Conservation (phyloP, 345 rosid species). For the Brassica cretica region DNA sequence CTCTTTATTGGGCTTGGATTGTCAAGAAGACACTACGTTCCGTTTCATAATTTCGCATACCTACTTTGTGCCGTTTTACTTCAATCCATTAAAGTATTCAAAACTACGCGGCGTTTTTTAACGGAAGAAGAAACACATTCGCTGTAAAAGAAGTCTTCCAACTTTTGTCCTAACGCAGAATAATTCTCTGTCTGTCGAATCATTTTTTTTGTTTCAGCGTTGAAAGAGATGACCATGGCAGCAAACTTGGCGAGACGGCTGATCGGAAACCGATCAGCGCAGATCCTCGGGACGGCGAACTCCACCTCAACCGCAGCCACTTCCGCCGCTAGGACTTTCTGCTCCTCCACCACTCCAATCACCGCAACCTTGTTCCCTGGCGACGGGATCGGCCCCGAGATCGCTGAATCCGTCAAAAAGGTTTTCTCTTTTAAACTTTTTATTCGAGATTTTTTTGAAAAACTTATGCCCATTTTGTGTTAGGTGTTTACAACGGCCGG, state of each 20-base stretch:
- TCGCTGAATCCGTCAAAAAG: conserved; percentile 93
- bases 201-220: conserved; percentile 6
- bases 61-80: conserved; percentile 8
- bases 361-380: conserved; percentile 96
- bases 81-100: not conserved
- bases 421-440: conserved; percentile 29
- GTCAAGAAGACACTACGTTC: not conserved
- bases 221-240: conserved; percentile 42
- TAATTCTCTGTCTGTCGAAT: conserved; percentile 2
- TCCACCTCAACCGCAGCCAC: conserved; percentile 29
- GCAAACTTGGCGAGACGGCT: conserved; percentile 34
- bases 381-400: conserved; percentile 99
- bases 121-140: conserved; percentile 2
- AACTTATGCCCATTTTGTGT: not conserved
- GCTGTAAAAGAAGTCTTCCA: not conserved
- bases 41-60: not conserved
- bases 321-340: conserved; percentile 55
- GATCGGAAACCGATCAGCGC: conserved; percentile 38
- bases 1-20: conserved; percentile 9
- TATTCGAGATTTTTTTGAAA: not conserved
- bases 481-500: conserved; percentile 77
- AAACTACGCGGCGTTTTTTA: too few species aligned
- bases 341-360: conserved; percentile 59
- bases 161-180: conserved; percentile 6
- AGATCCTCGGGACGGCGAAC: conserved; percentile 44